Evolutionary conservation across 2,329 filamentous ascomycete genomes (phyloP), one percentile per base, ranked within the genome.

Genomic region (Podosphaera fusca): DNA sequence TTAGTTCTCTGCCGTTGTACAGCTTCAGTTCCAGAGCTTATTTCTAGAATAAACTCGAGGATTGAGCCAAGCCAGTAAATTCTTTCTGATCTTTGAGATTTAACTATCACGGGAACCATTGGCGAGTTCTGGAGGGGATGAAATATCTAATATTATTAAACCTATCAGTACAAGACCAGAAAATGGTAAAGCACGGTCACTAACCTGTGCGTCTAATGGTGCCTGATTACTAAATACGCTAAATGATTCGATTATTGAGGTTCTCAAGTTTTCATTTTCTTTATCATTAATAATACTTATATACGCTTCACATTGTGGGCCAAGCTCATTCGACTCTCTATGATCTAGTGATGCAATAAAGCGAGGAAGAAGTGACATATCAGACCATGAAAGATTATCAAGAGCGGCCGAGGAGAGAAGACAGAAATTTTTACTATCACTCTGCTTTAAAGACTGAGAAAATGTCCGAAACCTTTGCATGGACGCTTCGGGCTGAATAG

Each of bases 51-150:
- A 52, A 74, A 68, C 55, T 82, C 78, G 56, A 77, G 75, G 60
- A 74, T 73, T 5, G 68, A 67, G 12, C 72, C 74, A 10, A 78
- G 68, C 77, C 77, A 81, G 58, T 68, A 68, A 1, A 69, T 59
- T 31, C 61, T 56, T 8, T 59, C 55, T 4, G 65, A 63, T 70
- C 59, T 60, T 70, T 63, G 64, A 66, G 55, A 64, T 61, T 64
- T 10, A 63, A 72, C 67, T 35, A 79, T 64, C 2, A 79, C 63
- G 4, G 71, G 69, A 2, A 76, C 67, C n/a, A 80, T 66, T 1
- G 72, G 70, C 2, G 73, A 72, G 61, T 84, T 83, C 59, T 78
- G 74, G 21, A 82, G 67, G 10, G 79, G 74, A 61, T 83, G 77
- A 7, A 82, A 65, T 2, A 79, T 75, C 71, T 79, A 58, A 42